Evolutionary conservation across 2,329 filamentous ascomycete species (phyloP), one percentile per base, ranked within the genome.

Genomic region (Sporothrix pseudoabietina): DNA sequence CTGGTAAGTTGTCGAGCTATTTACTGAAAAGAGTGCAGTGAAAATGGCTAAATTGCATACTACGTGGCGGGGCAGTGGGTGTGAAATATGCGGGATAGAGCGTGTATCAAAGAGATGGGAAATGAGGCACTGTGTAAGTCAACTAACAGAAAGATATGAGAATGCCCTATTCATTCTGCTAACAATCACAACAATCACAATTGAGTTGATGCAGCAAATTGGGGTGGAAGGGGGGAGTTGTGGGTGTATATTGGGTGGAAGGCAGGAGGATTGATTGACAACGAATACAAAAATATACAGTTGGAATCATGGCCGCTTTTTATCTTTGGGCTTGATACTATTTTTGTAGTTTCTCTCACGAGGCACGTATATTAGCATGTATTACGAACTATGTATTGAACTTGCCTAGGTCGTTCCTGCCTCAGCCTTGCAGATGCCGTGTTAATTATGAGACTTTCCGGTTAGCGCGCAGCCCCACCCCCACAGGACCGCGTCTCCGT

Each of bases 371-470:
- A 35, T 35, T 8, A 35, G 35, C 35, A 26, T n/a, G n/a, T n/a
- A n/a, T n/a, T n/a, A n/a, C n/a, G n/a, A n/a, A n/a, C n/a, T n/a
- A n/a, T n/a, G n/a, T 26, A 26, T 26, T 26, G 26, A 26, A 26
- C 26, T 26, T 26, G 26, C 47, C 39, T 65, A 30, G 61, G 14
- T 47, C 61, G 61, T 19, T 47, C 39, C n/a, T 65, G 14, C 44
- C 14, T 55, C 52, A 65, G 61, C 61, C 61, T 65, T 65, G 61
- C 22, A 19, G 39, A 10, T 65, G 61, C 61, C n/a, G 32, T 59
- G 44, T 35, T 16, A 32, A 30, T 61, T 39, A 12, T 61, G 32
- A 6, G n/a, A 32, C 39, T 65, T 47, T 47, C 39, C 61, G 19
- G 26, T 65, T 65, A 65, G 61, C 22, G 39, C 39, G 39, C 9